Base-by-base conservation (phyloP, 441 rosid genomes). In the Dalechampia spathulata region DNA sequence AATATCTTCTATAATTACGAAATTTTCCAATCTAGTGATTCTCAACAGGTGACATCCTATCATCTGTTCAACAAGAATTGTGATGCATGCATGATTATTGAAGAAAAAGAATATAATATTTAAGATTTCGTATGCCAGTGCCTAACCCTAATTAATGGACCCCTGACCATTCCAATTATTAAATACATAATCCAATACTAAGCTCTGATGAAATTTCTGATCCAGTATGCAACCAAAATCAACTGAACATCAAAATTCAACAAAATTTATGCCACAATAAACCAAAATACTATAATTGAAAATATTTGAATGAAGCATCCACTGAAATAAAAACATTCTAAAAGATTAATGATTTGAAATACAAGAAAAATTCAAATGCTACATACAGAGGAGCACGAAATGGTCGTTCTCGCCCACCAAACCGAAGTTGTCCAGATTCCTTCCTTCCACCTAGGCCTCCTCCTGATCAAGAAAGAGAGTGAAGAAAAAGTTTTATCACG, bases 391-490 rank as follows among this genome's bases (percentile, higher is more conserved):
- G 98, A 72, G 98, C 98, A 14, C 95, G 82, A 68, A 92, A 86
- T 55, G 98, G 94, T 73, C 96, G 82, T 70, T 92, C 98, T 63
- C 96, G 81, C 59, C 98, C 95, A 49, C 98, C 96, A 74, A 92
- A 92, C 42, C 95, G 84, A 71, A 92, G 95, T 63, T 89, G 99
- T 22, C 94, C 97, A 2, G 94, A 89, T 72, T 92, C 99, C 61
- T 86, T 86, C 75, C 71, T 83, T 45, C 97, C 99, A 69, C 99
- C 97, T 62, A 89, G 91, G 42, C 96, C 99, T 9, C 99, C 97
- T 67, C 97, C 99, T 89, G 72, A 53, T 55, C 38, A 11, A 30
- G 30, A 49, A 53, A 40, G 46, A 42, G 15, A 68, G 54, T n/a
- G 1, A 19, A 12, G 25, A 20, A 30, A 28, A 2, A 43, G 22